A percentile compares a stretch with the other conserved stretches of the same genome.
Evolutionary conservation across 164 flowering plant species (phyloP).

Genomic region (Magnolia sinica): DNA sequence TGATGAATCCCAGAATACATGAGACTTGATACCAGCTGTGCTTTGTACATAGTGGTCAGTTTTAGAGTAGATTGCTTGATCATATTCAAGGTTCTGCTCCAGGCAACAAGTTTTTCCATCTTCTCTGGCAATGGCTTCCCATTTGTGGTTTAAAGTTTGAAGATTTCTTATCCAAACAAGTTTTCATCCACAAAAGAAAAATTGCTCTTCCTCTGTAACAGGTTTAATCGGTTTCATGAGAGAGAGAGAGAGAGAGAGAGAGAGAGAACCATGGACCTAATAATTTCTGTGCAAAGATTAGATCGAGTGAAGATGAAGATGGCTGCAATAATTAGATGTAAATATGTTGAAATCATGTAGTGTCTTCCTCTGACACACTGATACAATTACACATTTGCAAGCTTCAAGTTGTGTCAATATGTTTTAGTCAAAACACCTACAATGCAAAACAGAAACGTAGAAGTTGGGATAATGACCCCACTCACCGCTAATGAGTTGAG

Average conservation of each 20-base stretch:
- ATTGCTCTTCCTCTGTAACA: too few species aligned
- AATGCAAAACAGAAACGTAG: background rate
- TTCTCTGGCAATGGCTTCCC: background rate
- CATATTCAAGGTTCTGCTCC: background rate
- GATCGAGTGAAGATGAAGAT: background rate
- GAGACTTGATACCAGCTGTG: too few species aligned
- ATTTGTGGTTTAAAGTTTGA: background rate
- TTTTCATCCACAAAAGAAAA: background rate
- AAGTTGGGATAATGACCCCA: background rate
- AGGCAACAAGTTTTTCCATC: background rate
- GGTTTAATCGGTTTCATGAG: background rate
- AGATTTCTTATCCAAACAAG: background rate
- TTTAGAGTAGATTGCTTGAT: background rate
- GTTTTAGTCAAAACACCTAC: background rate
- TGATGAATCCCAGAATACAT: too few species aligned
- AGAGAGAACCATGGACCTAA: background rate
- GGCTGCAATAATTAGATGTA: background rate
- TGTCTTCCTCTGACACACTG: background rate
- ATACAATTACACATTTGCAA: background rate
- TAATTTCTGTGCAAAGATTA: background rate
- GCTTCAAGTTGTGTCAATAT: background rate
- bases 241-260: background rate
- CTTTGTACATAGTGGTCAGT: background rate
- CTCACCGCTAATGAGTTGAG: constrained; percentile 50
- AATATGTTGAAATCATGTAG: background rate